Conservation (phyloP, 192 early-diverging fungal species). For the Coemansia sp. region DNA sequence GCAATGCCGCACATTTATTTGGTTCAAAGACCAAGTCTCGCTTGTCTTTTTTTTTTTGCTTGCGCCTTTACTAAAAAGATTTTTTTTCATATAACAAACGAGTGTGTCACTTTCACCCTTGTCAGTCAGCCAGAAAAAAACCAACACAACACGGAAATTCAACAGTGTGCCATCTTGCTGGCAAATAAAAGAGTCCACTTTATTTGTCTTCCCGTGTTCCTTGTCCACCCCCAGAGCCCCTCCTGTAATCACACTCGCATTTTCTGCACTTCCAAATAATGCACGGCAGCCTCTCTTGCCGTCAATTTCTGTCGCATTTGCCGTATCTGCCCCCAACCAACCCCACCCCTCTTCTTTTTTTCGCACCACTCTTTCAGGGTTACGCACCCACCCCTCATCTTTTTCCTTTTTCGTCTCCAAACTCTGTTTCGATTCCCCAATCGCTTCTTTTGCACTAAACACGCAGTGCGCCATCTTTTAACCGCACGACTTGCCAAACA, state of each 20-base stretch:
- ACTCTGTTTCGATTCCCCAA: too few species aligned
- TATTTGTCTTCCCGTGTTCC: neutral
- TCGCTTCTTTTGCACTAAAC: too few species aligned
- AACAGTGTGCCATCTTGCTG: neutral
- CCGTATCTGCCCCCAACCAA: constrained; percentile 5
- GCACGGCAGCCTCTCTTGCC: constrained; percentile 6
- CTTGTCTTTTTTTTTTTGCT: too few species aligned
- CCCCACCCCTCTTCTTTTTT: neutral
- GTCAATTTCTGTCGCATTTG: too few species aligned
- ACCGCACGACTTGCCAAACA: too few species aligned
- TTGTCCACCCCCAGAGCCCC: constrained; percentile 7
- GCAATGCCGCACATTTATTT: constrained; percentile 15
- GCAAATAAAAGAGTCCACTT: too few species aligned
- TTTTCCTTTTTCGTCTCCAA: too few species aligned
- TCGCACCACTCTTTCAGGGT: neutral
- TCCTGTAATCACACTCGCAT: neutral
- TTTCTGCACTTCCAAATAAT: constrained; percentile 1
- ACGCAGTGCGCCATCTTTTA: too few species aligned
- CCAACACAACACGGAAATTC: neutral
- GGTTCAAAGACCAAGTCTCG: constrained; percentile 3
- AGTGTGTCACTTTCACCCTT: neutral
- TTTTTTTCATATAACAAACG: constrained; percentile 10
- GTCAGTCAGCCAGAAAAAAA: neutral
- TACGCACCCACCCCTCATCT: constrained; percentile 6
- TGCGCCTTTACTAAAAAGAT: constrained; percentile 1